Conservation (phyloP, 345 rosid species). For the Theobroma cacao region DNA sequence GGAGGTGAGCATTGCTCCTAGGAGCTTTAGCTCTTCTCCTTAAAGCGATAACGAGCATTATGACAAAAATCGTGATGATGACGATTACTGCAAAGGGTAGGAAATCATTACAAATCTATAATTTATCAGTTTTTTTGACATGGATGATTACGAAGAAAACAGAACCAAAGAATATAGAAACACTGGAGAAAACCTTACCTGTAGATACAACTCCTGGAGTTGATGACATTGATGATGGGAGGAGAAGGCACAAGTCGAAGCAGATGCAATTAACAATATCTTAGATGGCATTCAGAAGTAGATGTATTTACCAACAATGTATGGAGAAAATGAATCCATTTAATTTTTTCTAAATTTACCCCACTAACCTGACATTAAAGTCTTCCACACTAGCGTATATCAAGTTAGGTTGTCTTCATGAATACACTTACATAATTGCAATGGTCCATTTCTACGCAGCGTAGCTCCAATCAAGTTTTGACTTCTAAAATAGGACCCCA, state of each 20-base stretch:
- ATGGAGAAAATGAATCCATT: neutral
- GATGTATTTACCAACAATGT: neutral
- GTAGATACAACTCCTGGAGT: neutral
- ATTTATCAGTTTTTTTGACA: neutral
- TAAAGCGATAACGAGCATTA: neutral
- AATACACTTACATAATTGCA: too few species aligned
- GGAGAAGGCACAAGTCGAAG: neutral
- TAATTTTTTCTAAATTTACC: too few species aligned
- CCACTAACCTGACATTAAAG: too few species aligned
- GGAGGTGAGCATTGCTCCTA: neutral
- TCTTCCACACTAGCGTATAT: too few species aligned
- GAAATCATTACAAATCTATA: neutral
- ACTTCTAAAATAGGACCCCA: too few species aligned
- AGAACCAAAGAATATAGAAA: neutral
- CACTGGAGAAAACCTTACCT: neutral
- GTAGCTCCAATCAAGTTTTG: too few species aligned
- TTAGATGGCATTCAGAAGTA: neutral
- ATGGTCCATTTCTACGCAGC: too few species aligned
- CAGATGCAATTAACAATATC: neutral
- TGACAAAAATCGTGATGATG: neutral
- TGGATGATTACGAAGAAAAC: neutral
- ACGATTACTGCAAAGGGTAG: neutral
- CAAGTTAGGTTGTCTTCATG: too few species aligned
- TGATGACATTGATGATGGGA: neutral
- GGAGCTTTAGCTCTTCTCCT: neutral